phyloP scores from a whole-genome alignment of 768 basidiomycete genomes.

The Trametes meyenii region DNA sequence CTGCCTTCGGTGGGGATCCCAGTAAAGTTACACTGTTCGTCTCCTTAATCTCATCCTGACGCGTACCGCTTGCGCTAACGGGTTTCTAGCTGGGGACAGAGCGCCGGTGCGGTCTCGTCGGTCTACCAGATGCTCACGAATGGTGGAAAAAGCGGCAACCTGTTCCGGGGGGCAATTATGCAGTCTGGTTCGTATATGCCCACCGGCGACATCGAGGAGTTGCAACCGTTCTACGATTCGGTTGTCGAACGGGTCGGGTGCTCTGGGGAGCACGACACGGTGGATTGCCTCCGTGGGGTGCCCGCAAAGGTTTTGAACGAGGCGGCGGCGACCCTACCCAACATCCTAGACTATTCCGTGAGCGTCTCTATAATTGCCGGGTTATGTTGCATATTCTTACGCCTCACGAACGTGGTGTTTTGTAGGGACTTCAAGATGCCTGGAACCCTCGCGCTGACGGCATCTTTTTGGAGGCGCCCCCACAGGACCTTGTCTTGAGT shows the following conservation, averaged over 20 bases:
- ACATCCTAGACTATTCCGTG: slow-evolving; percentile 17
- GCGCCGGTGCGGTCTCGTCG: slow-evolving; percentile 27
- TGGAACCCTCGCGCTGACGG: slow-evolving; percentile 35
- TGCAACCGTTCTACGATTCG: slow-evolving; percentile 37
- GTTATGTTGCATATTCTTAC: background rate
- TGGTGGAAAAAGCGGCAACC: slow-evolving; percentile 22
- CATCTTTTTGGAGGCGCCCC: slow-evolving; percentile 26
- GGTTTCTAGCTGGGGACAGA: slow-evolving; percentile 26
- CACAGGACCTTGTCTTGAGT: slow-evolving; percentile 36
- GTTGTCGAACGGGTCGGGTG: slow-evolving; percentile 44
- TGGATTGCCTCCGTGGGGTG: slow-evolving; percentile 45
- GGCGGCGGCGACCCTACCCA: slow-evolving; percentile 38
- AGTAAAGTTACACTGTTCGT: slow-evolving; percentile 39
- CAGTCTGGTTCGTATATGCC: slow-evolving; percentile 18
- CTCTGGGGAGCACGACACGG: slow-evolving; percentile 34
- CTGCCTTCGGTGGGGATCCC: slow-evolving; percentile 41
- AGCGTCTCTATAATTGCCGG: too few species aligned
- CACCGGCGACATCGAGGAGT: slow-evolving; percentile 2
- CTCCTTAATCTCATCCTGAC: too few species aligned
- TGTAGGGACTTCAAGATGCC: slow-evolving; percentile 9
- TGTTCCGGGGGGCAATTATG: slow-evolving; percentile 29
- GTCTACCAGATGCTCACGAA: slow-evolving; percentile 28
- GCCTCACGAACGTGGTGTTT: background rate
- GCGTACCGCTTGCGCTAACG: background rate
- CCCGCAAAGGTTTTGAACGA: slow-evolving; percentile 35